Evolutionary conservation across 169 alveolate genomes (phyloP), one percentile per base, ranked within the genome.

Genomic region (Cryptosporidium viatorum): DNA sequence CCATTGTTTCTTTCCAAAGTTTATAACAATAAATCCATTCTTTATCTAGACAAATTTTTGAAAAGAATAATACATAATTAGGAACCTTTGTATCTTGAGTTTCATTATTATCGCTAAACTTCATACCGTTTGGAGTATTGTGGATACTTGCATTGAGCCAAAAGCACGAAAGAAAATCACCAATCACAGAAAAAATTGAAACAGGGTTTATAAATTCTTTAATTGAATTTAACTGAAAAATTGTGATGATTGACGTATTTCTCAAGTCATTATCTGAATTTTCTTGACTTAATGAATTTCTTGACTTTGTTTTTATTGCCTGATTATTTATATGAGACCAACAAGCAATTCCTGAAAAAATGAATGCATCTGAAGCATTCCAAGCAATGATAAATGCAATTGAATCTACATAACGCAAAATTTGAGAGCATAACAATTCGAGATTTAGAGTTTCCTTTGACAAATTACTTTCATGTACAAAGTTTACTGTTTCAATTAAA

Each of bases 311-410:
- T 37, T 45, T 62, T 41, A 80, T 80, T 23, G 18, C 8, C 12
- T 62, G 75, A 43, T 62, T 60, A 65, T 80, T 80, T 8, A 60
- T 35, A n/a, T 37, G 41, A 6, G 89, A 62, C 89, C 89, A 80
- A 45, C 89, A 80, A 4, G 29, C 51, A 43, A 80, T 80, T 37
- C 89, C 75, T 37, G 89, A 80, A 67, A 62, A 80, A n/a, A 80
- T 39, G 37, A 80, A 80, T 60, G 69, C 80, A 62, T 80, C 89
- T 21, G 89, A 45, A n/a, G 73, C 60, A 62, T 80, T 80, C 89
- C 89, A 80, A 26, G 89, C 89, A 21, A 80, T 35, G 2, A 60
- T 33, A 67, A 80, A 80, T 23, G 80, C 65, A 62, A 80, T 62
- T 12, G 89, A 62, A 39, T 60, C 55, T 10, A 67, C 29, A 45